Conservation (phyloP, 345 rosid species). For the Geranium brycei region DNA sequence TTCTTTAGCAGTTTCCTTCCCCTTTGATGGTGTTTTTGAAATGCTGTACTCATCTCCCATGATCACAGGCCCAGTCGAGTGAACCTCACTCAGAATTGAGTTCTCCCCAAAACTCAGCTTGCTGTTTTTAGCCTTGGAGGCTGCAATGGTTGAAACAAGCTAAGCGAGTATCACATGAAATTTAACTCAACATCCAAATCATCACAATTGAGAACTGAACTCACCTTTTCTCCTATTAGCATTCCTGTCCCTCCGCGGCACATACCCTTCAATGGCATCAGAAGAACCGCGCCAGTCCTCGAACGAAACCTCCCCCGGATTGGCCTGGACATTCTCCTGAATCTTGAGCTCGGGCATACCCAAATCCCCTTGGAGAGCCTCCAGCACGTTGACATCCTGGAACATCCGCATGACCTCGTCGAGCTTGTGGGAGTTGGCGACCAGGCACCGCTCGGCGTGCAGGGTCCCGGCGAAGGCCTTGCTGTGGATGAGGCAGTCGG, state of each 20-base stretch:
- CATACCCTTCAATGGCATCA: constrained; percentile 80
- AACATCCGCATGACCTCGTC: constrained; percentile 38
- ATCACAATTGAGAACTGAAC: background rate
- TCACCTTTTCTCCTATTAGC: constrained; percentile 4
- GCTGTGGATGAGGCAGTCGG: constrained; percentile 46
- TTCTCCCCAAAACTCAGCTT: constrained; percentile 19
- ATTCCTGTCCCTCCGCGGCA: constrained; percentile 32
- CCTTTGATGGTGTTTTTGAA: constrained; percentile 30
- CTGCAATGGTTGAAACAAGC: constrained; percentile 26
- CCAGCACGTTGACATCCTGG: constrained; percentile 16
- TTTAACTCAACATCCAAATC: background rate
- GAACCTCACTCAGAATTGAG: constrained; percentile 30
- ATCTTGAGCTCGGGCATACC: constrained; percentile 40
- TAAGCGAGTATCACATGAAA: background rate
- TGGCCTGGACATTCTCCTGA: constrained; percentile 35
- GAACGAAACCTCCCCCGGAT: constrained; percentile 21
- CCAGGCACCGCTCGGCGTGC: constrained; percentile 41
- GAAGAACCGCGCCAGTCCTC: constrained; percentile 58
- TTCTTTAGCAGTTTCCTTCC: background rate
- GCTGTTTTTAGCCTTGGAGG: constrained; percentile 18
- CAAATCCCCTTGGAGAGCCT: constrained; percentile 24
- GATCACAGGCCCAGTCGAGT: constrained; percentile 48
- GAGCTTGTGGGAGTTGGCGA: constrained; percentile 28
- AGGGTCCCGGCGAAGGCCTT: constrained; percentile 36
- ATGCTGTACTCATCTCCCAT: constrained; percentile 40